Conservation (phyloP, 2,329 filamentous ascomycete species). For the Amauroascus niger region DNA sequence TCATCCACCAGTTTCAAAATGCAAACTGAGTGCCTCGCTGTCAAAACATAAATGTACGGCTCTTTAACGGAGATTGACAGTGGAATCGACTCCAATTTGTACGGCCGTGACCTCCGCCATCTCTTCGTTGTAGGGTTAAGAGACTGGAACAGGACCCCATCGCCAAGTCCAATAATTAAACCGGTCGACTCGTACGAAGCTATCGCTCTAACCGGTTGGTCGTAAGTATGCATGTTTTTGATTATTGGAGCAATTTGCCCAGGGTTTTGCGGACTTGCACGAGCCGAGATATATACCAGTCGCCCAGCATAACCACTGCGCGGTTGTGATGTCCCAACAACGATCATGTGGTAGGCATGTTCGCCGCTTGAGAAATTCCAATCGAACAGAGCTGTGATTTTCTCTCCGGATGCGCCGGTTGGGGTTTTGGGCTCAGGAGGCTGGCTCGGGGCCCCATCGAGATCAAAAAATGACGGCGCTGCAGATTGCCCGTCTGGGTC, state of each 20-base stretch:
- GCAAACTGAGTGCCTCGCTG: conserved; percentile 45
- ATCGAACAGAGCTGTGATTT: conserved; percentile 34
- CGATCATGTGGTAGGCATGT: conserved; percentile 33
- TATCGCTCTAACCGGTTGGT: conserved; percentile 45
- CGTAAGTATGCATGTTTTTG: conserved; percentile 31
- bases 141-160: conserved; percentile 35
- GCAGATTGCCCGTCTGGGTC: conserved; percentile 25
- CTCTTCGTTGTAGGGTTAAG: conserved; percentile 35
- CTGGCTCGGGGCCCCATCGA: not conserved
- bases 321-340: conserved; percentile 32
- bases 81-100: conserved; percentile 41
- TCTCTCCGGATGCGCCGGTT: conserved; percentile 32
- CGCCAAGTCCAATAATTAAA: conserved; percentile 40
- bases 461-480: conserved; percentile 4
- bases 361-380: conserved; percentile 31
- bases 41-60: conserved; percentile 46
- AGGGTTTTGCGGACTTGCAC: conserved; percentile 21
- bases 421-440: conserved; percentile 21
- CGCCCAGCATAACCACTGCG: conserved; percentile 25
- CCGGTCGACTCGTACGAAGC: conserved; percentile 40
- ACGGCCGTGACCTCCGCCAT: conserved; percentile 32
- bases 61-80: conserved; percentile 41
- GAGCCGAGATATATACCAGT: conserved; percentile 32
- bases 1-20: conserved; percentile 36
- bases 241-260: conserved; percentile 27